Evolutionary conservation across 192 early-diverging fungal genomes (phyloP).

Genomic region (Umbelopsis vinacea): DNA sequence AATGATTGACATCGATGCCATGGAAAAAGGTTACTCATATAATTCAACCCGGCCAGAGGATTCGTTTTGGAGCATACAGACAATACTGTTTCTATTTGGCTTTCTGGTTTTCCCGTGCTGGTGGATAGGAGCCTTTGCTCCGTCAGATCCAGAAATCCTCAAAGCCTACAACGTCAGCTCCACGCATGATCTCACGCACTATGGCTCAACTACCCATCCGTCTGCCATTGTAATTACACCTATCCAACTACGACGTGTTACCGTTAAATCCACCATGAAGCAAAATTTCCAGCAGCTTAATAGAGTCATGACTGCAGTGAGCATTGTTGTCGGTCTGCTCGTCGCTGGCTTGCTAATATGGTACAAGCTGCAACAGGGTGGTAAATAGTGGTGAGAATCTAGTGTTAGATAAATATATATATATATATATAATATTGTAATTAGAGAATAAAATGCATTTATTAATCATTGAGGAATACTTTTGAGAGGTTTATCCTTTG

Average conservation of each 20-base stretch:
- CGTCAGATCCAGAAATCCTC: background rate
- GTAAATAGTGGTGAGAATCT: no score
- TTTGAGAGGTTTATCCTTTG: no score
- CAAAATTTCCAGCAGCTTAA: background rate
- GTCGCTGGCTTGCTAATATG: background rate
- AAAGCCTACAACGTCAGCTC: constrained; percentile 1
- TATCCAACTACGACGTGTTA: background rate
- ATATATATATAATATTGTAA: no score
- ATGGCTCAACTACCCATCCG: background rate
- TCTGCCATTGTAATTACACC: background rate
- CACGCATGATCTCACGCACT: no score
- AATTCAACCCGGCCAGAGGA: background rate
- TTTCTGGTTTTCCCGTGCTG: constrained; percentile 29
- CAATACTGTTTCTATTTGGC: constrained; percentile 28
- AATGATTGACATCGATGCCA: background rate
- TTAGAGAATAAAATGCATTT: no score
- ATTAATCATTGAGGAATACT: no score
- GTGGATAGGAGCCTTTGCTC: constrained; percentile 28
- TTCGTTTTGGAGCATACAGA: background rate
- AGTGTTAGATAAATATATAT: background rate
- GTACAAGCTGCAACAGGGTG: background rate
- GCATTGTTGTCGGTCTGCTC: background rate
- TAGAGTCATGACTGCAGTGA: constrained; percentile 5
- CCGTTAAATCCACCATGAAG: background rate
- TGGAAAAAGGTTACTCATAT: background rate